A percentile compares a stretch with the other conserved stretches of the same genome.
phyloP scores from a whole-genome alignment of 2,329 filamentous ascomycete genomes.

The Fusarium sp. region DNA sequence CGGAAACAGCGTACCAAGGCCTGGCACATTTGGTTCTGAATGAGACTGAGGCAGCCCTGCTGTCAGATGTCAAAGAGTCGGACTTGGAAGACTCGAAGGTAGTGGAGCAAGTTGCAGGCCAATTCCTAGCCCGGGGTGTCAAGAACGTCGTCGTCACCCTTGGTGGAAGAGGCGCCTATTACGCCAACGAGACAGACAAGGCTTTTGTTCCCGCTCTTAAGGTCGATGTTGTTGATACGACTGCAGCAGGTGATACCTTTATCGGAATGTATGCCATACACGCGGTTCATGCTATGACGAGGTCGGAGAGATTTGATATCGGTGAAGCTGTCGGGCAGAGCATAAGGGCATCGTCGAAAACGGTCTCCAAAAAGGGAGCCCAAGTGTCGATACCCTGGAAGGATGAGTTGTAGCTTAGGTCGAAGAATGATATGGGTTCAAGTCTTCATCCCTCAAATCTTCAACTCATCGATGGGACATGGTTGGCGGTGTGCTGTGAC shows the following conservation, averaged over 20 bases:
- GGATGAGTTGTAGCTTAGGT: neutral
- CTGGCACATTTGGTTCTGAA: constrained; percentile 79
- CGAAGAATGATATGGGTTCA: neutral
- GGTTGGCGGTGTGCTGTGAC: neutral
- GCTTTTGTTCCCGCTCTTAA: constrained; percentile 56
- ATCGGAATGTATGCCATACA: constrained; percentile 75
- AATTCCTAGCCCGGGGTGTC: constrained; percentile 71
- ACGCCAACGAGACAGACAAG: constrained; percentile 55
- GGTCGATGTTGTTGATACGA: constrained; percentile 77
- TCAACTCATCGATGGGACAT: neutral
- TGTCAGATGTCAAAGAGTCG: constrained; percentile 57
- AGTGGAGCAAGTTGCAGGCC: constrained; percentile 54
- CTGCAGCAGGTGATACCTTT: constrained; percentile 80
- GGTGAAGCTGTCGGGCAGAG: neutral
- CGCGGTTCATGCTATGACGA: neutral
- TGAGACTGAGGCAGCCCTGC: constrained; percentile 77
- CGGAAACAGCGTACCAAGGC: constrained; percentile 66
- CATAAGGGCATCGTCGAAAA: constrained; percentile 10
- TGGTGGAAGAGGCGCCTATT: constrained; percentile 70
- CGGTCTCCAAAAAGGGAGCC: constrained; percentile 56
- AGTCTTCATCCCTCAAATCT: neutral
- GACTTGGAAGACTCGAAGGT: constrained; percentile 51
- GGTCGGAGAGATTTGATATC: constrained; percentile 1
- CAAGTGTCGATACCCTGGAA: constrained; percentile 46
- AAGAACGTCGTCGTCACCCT: constrained; percentile 75